phyloP scores from a whole-genome alignment of 176 grass and related monocot genomes.

The Cenchrus fungigraminus region DNA sequence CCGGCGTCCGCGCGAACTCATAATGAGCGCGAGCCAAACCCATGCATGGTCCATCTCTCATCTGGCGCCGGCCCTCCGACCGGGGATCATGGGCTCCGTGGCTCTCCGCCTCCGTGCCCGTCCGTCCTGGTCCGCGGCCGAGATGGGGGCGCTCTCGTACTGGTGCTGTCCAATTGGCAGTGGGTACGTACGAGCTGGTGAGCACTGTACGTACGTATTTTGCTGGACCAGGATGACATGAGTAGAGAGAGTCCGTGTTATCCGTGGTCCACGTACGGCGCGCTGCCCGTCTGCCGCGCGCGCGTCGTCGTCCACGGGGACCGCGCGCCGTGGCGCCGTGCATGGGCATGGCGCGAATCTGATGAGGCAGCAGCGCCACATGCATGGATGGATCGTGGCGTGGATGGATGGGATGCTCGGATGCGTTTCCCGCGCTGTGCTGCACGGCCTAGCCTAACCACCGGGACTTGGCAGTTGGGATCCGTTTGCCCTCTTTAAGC shows the following conservation, averaged over 20 bases:
- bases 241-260: not conserved
- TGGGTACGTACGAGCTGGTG: not conserved
- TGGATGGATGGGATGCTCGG: not conserved
- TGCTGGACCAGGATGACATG: not conserved
- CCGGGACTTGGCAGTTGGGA: slow-evolving; percentile 46
- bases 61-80: not conserved
- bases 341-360: slow-evolving; percentile 17
- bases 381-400: not conserved
- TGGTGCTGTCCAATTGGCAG: not conserved
- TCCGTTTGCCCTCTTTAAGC: slow-evolving; percentile 28
- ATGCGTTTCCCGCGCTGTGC: not conserved
- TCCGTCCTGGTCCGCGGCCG: no score
- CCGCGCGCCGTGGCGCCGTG: not conserved
- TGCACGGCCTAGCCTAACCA: slow-evolving; percentile 17
- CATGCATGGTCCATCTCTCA: not conserved
- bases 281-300: not conserved
- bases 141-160: not conserved
- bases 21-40: not conserved
- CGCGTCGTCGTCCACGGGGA: no score
- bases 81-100: not conserved
- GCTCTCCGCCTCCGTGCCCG: not conserved
- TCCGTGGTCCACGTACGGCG: not conserved
- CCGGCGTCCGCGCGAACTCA: no score
- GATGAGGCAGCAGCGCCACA: not conserved
- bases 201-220: no score